Conservation (phyloP, 805 yeast species). For the Yueomyces sp. region DNA sequence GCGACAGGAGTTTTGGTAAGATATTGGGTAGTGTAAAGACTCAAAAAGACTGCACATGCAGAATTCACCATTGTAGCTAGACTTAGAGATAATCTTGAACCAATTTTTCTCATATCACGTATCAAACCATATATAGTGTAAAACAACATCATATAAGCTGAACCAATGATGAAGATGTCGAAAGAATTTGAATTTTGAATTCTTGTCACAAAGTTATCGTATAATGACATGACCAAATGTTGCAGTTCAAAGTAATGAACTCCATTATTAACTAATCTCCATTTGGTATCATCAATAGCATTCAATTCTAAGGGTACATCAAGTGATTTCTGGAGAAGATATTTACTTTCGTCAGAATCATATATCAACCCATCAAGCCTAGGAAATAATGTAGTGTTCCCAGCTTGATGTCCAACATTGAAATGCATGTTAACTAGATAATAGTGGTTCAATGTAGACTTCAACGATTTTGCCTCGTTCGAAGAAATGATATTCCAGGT, state of each 20-base stretch:
- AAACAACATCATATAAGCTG: slow-evolving; percentile 82
- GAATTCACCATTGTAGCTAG: slow-evolving; percentile 68
- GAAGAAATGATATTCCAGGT: slow-evolving; percentile 12
- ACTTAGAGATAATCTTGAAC: slow-evolving; percentile 82
- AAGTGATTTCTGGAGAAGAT: slow-evolving; percentile 13
- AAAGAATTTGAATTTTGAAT: slow-evolving; percentile 69
- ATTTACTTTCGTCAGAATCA: slow-evolving; percentile 12
- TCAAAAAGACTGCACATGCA: slow-evolving; percentile 71
- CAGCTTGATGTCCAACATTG: slow-evolving; percentile 4
- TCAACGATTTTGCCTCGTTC: slow-evolving; percentile 7
- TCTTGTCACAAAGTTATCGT: slow-evolving; percentile 30
- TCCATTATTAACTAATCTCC: slow-evolving; percentile 45
- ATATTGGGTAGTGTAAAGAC: slow-evolving; percentile 49
- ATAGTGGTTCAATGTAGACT: slow-evolving; percentile 15
- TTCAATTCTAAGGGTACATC: slow-evolving; percentile 9
- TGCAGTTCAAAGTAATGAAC: slow-evolving; percentile 44
- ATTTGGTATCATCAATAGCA: slow-evolving; percentile 34
- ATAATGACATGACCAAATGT: slow-evolving; percentile 33
- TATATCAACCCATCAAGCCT: slow-evolving; percentile 20
- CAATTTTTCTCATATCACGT: slow-evolving; percentile 58
- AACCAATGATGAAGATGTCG: slow-evolving; percentile 64
- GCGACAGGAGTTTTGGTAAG: slow-evolving; percentile 50
- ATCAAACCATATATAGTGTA: slow-evolving; percentile 67
- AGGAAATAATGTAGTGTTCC: slow-evolving; percentile 6
- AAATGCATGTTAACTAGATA: slow-evolving; percentile 20